Conservation (phyloP, 441 rosid species). For the Viola pubescens region DNA sequence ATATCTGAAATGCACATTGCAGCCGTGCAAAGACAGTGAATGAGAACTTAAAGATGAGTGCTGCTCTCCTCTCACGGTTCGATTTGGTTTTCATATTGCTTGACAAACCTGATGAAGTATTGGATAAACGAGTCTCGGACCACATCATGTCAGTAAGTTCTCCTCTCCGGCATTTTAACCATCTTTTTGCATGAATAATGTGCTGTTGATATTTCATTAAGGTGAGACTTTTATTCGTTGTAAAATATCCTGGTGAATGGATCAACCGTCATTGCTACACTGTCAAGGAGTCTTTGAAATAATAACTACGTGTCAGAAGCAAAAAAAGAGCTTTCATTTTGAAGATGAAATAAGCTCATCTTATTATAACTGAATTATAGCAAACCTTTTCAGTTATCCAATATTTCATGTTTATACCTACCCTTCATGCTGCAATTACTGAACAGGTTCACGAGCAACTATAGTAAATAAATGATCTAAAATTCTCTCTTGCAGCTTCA, state of each 20-base stretch:
- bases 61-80: slow-evolving; percentile 93
- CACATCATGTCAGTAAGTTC: slow-evolving; percentile 94
- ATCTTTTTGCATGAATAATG: slow-evolving; percentile 12
- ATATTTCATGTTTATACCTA: no score
- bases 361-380: background rate
- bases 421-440: no score
- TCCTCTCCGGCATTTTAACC: slow-evolving; percentile 19
- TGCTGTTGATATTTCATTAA: background rate
- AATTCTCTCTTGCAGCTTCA: slow-evolving; percentile 60
- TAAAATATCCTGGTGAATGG: background rate
- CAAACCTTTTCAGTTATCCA: background rate
- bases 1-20: slow-evolving; percentile 39
- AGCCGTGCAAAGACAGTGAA: slow-evolving; percentile 99
- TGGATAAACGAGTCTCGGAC: slow-evolving; percentile 89
- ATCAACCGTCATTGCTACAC: background rate
- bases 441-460: background rate
- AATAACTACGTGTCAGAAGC: no score
- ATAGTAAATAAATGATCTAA: background rate
- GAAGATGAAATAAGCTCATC: background rate
- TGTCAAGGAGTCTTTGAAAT: background rate
- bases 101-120: slow-evolving; percentile 89
- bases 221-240: background rate
- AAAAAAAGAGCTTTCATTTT: no score
- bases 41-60: slow-evolving; percentile 93
- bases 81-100: slow-evolving; percentile 96